phyloP scores from a whole-genome alignment of 2,329 filamentous ascomycete species.

The Cladosporium sp. region DNA sequence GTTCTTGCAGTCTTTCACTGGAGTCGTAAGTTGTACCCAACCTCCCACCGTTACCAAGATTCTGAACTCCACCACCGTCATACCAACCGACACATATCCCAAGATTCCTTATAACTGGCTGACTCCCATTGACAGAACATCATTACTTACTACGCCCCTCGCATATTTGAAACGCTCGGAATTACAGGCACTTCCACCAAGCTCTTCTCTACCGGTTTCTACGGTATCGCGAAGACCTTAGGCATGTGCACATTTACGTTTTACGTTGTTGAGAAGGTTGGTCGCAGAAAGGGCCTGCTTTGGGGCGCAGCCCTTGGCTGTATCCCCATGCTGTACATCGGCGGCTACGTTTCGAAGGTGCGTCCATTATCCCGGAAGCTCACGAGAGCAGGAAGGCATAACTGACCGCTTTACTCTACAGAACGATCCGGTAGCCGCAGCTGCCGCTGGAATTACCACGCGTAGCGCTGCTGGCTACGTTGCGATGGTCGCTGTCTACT shows the following conservation, averaged over 20 bases:
- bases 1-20: slow-evolving; percentile 36
- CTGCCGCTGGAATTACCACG: slow-evolving; percentile 40
- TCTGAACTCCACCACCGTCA: slow-evolving; percentile 15
- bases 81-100: neutral
- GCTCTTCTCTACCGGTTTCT: slow-evolving; percentile 50
- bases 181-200: slow-evolving; percentile 39
- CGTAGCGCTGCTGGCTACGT: slow-evolving; percentile 48
- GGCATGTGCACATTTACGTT: slow-evolving; percentile 38
- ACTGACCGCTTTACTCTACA: slow-evolving; percentile 13
- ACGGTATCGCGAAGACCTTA: slow-evolving; percentile 40
- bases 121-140: slow-evolving; percentile 17
- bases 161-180: slow-evolving; percentile 41
- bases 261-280: slow-evolving; percentile 37
- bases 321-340: slow-evolving; percentile 47
- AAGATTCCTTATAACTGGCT: neutral
- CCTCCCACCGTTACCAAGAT: neutral
- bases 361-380: neutral
- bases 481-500: slow-evolving; percentile 53
- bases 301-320: slow-evolving; percentile 48
- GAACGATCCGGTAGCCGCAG: slow-evolving; percentile 47
- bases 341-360: slow-evolving; percentile 46
- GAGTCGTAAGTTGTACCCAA: slow-evolving; percentile 13
- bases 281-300: slow-evolving; percentile 41
- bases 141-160: slow-evolving; percentile 21
- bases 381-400: no score